These are phyloP conservation scores for Metarhizium album DNA, from an alignment of 2,329 filamentous ascomycete genomes.

Conservation along the genomic window DNA sequence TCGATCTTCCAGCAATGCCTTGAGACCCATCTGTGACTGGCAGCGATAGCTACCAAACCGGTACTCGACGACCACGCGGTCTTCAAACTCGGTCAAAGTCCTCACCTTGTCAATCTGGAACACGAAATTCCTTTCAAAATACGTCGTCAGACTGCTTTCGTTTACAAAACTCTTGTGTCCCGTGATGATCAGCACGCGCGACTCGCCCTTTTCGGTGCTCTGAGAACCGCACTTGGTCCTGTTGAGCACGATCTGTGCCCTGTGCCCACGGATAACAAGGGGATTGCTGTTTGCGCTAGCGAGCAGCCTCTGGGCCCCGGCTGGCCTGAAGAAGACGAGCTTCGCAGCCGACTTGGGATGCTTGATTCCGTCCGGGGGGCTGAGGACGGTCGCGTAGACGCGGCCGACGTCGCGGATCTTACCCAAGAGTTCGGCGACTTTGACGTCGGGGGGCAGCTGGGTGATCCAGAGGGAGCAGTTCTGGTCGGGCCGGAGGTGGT, in stretches of 20 bases:
- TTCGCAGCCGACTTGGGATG: slow-evolving; percentile 35
- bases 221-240: slow-evolving; percentile 32
- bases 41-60: slow-evolving; percentile 44
- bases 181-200: slow-evolving; percentile 39
- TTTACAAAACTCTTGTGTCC: slow-evolving; percentile 35
- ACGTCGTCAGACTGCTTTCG: slow-evolving; percentile 23
- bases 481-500: slow-evolving; percentile 18
- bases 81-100: slow-evolving; percentile 16
- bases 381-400: slow-evolving; percentile 41
- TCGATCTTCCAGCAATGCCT: slow-evolving; percentile 24
- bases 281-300: slow-evolving; percentile 14
- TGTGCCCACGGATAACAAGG: slow-evolving; percentile 25
- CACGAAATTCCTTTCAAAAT: slow-evolving; percentile 31
- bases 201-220: slow-evolving; percentile 19
- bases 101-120: slow-evolving; percentile 37
- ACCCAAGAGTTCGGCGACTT: slow-evolving; percentile 31
- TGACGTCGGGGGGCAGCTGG: slow-evolving; percentile 34
- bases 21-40: slow-evolving; percentile 40
- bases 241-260: slow-evolving; percentile 33
- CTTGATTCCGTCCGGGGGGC: slow-evolving; percentile 28
- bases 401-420: slow-evolving; percentile 36
- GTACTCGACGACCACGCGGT: slow-evolving; percentile 32
- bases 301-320: slow-evolving; percentile 24
- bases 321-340: slow-evolving; percentile 36
- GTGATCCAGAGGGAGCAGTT: slow-evolving; percentile 45